Conservation (phyloP, 345 rosid species). For the Citropsis articulata region DNA sequence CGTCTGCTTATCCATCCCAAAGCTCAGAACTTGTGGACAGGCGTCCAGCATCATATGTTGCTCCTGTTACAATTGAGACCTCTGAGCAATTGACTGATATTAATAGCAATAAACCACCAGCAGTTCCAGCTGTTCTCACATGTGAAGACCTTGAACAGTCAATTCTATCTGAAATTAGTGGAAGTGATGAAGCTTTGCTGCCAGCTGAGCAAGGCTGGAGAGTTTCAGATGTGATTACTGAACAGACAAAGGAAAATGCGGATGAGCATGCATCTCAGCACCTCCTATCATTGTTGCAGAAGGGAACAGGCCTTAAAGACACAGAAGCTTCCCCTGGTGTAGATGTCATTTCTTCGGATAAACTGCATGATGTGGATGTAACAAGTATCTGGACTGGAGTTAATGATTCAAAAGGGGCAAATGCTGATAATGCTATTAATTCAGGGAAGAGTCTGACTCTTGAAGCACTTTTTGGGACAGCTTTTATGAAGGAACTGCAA, state of each 20-base stretch:
- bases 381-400: constrained; percentile 16
- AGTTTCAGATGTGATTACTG: constrained; percentile 32
- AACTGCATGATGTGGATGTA: constrained; percentile 18
- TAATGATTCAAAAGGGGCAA: constrained; percentile 37
- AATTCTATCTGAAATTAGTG: constrained; percentile 66
- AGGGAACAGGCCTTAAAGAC: constrained; percentile 38
- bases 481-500: constrained; percentile 92
- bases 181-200: constrained; percentile 36
- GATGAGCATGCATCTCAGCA: constrained; percentile 78
- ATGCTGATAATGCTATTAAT: constrained; percentile 28
- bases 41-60: constrained; percentile 22
- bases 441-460: constrained; percentile 72
- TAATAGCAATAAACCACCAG: constrained; percentile 29
- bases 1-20: constrained; percentile 34
- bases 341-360: constrained; percentile 30
- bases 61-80: constrained; percentile 24
- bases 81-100: constrained; percentile 25
- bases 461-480: constrained; percentile 89
- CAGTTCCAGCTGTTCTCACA: constrained; percentile 72
- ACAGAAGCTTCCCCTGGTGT: constrained; percentile 18
- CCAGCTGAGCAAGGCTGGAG: constrained; percentile 35
- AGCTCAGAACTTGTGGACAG: constrained; percentile 31
- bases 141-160: constrained; percentile 99
- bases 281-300: constrained; percentile 82
- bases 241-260: constrained; percentile 40